These are phyloP conservation scores for Oenanthe sinensis DNA, from an alignment of 129 eudicot genomes.

Conservation along the genomic window DNA sequence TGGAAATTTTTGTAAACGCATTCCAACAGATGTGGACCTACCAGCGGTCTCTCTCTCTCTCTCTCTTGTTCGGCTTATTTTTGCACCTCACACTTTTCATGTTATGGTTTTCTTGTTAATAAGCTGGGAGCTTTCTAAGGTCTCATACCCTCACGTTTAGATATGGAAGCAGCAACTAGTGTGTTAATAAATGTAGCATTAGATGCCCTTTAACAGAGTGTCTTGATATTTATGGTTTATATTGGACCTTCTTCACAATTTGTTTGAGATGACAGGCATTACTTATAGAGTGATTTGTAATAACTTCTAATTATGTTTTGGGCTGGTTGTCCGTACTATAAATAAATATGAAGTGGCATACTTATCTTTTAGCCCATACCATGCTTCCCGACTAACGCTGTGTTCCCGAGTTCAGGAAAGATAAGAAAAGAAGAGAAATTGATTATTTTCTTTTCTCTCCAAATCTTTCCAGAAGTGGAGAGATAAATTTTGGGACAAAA, in stretches of 20 bases:
- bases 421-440: no score
- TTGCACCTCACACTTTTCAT: neutral
- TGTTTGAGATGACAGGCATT: neutral
- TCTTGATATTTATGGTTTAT: neutral
- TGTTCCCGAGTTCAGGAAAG: no score
- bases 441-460: no score
- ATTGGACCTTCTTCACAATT: neutral
- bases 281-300: neutral
- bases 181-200: neutral
- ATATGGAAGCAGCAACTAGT: neutral
- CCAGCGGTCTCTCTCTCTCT: conserved; percentile 64
- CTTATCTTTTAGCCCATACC: neutral
- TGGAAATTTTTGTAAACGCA: conserved; percentile 92
- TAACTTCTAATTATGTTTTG: neutral
- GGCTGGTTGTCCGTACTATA: neutral
- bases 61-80: neutral
- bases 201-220: neutral
- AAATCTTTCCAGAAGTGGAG: no score
- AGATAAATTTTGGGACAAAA: no score
- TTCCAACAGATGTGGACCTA: conserved; percentile 88
- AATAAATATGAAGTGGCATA: neutral
- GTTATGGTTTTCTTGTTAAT: neutral
- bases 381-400: neutral
- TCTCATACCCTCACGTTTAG: neutral
- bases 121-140: neutral